Evolutionary conservation across 176 grass and related monocot genomes (phyloP), one percentile per base, ranked within the genome.

Genomic region (Canna indica): DNA sequence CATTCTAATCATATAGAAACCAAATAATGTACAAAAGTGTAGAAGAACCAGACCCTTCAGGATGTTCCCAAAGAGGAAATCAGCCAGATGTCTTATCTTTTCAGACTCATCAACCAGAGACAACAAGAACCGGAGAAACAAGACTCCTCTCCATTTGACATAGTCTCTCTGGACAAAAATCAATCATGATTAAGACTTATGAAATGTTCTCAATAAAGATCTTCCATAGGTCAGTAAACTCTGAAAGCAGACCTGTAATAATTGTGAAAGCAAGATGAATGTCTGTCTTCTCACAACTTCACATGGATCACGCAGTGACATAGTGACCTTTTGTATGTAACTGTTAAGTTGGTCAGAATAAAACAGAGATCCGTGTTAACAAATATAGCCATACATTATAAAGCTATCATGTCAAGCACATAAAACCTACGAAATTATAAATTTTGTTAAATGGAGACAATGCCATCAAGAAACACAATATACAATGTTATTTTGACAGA

Each of bases 211-310:
- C 12, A 30, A 31, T 30, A 31, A 28, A 31, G 22, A 47, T 11
- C 10, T 50, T 48, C 28, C 13, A 30, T 48, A 32, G 20, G 33
- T n/a, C 39, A 39, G 30, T 39, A 66, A 71, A 77, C 66, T 38
- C 69, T 72, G 53, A 58, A 77, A 73, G 59, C 72, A 34, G 72
- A 91, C 93, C 88, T 96, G 93, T 30, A 96, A 47, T 63, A 96
- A 78, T 85, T 83, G 88, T 26, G 93, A 83, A 44, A 91, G 92
- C 76, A 96, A 79, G 70, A 96, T 81, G 80, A 96, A 96, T 57
- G 93, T 96, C 73, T 96, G 93, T 57, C 93, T 89, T 75, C 93
- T 77, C 73, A 96, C 93, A 74, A 96, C 86, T 87, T 96, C 93
- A 70, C 81, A 96, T 12, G 88, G 81, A 76, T 96, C 93, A 81